phyloP scores from a whole-genome alignment of 2,329 filamentous ascomycete genomes.

The Exophiala oligosperma region DNA sequence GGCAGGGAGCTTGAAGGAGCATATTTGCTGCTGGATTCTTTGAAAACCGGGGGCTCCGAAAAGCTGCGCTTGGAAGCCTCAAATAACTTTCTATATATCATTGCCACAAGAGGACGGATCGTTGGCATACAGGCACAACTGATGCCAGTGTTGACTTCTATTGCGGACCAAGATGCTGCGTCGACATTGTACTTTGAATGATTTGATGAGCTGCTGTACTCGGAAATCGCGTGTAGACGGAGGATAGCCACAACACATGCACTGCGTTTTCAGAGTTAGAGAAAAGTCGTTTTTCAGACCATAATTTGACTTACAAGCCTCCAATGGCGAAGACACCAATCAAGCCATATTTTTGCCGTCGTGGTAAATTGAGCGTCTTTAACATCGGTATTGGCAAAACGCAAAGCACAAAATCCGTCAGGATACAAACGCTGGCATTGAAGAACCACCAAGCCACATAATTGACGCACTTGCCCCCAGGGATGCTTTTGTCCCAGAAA shows the following conservation, averaged over 20 bases:
- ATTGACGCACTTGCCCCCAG: slow-evolving; percentile 38
- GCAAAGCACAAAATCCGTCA: slow-evolving; percentile 45
- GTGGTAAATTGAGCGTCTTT: slow-evolving; percentile 41
- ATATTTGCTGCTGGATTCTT: too few relatives aligned
- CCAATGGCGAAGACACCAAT: slow-evolving; percentile 44
- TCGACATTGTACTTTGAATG: slow-evolving; percentile 36
- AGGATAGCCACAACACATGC: not conserved
- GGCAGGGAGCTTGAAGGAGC: too few relatives aligned
- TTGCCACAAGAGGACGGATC: slow-evolving; percentile 37
- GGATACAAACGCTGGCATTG: slow-evolving; percentile 46
- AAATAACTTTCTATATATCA: slow-evolving; percentile 11
- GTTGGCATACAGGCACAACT: slow-evolving; percentile 33
- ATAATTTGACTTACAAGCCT: slow-evolving; percentile 35
- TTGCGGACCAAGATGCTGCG: slow-evolving; percentile 37
- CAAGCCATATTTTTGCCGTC: slow-evolving; percentile 43
- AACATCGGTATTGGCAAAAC: slow-evolving; percentile 48
- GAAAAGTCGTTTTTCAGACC: not conserved
- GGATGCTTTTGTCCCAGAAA: not conserved
- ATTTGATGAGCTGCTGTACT: not conserved
- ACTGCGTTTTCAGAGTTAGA: not conserved
- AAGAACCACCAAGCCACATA: slow-evolving; percentile 45
- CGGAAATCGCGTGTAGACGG: not conserved
- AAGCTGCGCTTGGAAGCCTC: too few relatives aligned
- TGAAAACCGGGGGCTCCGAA: too few relatives aligned
- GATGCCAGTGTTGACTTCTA: slow-evolving; percentile 41